phyloP scores from a whole-genome alignment of 768 basidiomycete species.

The Trichaptum fuscoviolaceum region DNA sequence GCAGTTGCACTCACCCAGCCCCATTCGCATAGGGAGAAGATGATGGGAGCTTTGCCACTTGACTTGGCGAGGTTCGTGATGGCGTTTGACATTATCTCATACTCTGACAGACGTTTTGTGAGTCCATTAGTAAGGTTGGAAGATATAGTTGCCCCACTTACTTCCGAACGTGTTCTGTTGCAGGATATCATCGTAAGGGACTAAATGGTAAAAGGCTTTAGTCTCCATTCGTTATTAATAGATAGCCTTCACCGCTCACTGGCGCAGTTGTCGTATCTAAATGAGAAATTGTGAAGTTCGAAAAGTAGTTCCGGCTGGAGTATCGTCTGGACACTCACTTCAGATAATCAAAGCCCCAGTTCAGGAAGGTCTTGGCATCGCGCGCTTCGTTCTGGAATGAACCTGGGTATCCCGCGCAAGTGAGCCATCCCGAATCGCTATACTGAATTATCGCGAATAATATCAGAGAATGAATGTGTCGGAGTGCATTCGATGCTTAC shows the following conservation, averaged over 20 bases:
- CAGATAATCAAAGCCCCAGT: constrained; percentile 63
- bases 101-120: constrained; percentile 34
- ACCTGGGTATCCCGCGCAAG: constrained; percentile 59
- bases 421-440: constrained; percentile 65
- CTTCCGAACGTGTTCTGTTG: constrained; percentile 52
- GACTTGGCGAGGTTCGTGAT: constrained; percentile 42
- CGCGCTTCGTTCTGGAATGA: constrained; percentile 60
- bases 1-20: constrained; percentile 39
- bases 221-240: neutral
- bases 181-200: constrained; percentile 53
- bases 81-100: constrained; percentile 54
- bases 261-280: constrained; percentile 58
- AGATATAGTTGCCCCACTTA: constrained; percentile 22
- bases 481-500: constrained; percentile 28
- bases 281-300: neutral
- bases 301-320: neutral
- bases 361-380: constrained; percentile 52
- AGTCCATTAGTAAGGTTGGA: neutral
- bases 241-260: constrained; percentile 26
- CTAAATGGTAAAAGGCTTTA: constrained; percentile 21
- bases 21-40: constrained; percentile 66
- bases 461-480: neutral
- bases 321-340: constrained; percentile 36
- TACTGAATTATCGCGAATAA: constrained; percentile 35
- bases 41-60: constrained; percentile 48